Base-by-base conservation (phyloP, 345 rosid species). In the Hibiscus mutabilis region DNA sequence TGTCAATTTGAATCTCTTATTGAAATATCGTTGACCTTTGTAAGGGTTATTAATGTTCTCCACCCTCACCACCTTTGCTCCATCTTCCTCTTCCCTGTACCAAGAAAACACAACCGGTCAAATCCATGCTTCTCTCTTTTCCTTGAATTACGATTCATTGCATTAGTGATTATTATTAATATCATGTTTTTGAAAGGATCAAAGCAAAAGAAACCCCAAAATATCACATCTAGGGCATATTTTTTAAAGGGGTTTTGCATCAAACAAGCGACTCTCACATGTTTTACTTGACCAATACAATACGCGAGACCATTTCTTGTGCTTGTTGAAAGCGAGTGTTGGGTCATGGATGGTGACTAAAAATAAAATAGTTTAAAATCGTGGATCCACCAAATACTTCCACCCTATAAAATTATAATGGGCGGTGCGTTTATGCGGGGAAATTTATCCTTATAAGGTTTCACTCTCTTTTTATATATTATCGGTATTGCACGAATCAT, bases 21-120 rank as follows among this genome's bases (percentile, higher is more conserved):
- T 75, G 59, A 89, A 89, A 79, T 83, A 76, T 18, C 63, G 27
- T 56, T 90, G 92, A 71, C 77, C 69, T 86, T 74, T 81, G 88
- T 95, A 95, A 0, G 99, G 99, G 72, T 95, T 95, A 60, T 95
- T 81, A 58, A 95, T 78, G 80, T 92, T 92, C 74, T 90, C 89
- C 72, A 95, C 96, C 76, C 94, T 86, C 74, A 89, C 84, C 35
- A 90, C 97, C 75, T 79, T 92, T 9, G 96, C 97, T 52, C 94
- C 91, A 40, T 95, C 99, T 80, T 86, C 96, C 66, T 79, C 73
- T 76, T 91, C 95, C 83, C 98, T 94, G 68, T 1, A 68, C 64
- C 81, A 77, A 64, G 75, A 74, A 42, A 24, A 12, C 53, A 57
- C 16, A 56, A 56, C 25, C 6, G 5, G 18, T 47, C 52, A 47